These are phyloP conservation scores for Endoconidiophora laricicola DNA, from an alignment of 2,329 filamentous ascomycete genomes.

Conservation along the genomic window DNA sequence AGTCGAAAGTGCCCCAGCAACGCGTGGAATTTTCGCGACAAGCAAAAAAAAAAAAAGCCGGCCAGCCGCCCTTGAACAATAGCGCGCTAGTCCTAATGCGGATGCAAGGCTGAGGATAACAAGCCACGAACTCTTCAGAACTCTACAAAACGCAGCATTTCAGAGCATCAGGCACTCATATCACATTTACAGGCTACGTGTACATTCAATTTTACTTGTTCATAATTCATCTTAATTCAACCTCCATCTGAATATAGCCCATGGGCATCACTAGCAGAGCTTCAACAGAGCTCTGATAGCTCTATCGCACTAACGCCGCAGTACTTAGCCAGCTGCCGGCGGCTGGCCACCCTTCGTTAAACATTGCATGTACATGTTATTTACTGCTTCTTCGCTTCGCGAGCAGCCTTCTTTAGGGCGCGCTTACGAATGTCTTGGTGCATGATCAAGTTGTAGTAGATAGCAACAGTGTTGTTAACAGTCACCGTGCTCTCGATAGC, in stretches of 20 bases:
- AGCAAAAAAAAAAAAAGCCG: not conserved
- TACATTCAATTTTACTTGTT: too few relatives aligned
- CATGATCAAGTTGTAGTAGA: constrained; percentile 45
- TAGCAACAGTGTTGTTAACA: constrained; percentile 28
- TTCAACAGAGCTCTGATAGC: too few relatives aligned
- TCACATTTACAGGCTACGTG: too few relatives aligned
- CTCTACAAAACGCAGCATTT: too few relatives aligned
- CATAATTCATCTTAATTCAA: too few relatives aligned
- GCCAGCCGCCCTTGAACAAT: not conserved
- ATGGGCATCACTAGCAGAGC: too few relatives aligned
- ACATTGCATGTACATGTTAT: not conserved
- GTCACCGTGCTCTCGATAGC: constrained; percentile 46
- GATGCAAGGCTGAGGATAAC: constrained; percentile 20
- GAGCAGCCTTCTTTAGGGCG: constrained; percentile 68
- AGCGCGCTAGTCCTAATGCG: constrained; percentile 21
- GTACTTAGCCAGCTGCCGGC: not conserved
- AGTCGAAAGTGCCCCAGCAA: constrained; percentile 19
- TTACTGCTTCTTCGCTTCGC: constrained; percentile 53
- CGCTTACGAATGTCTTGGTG: constrained; percentile 69
- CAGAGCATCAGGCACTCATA: too few relatives aligned
- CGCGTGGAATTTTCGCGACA: constrained; percentile 23
- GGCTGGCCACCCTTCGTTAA: not conserved
- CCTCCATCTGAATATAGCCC: too few relatives aligned
- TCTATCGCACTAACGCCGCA: too few relatives aligned
- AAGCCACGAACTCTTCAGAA: too few relatives aligned